phyloP scores from a whole-genome alignment of 192 early-diverging fungal genomes.

The Entomortierella parvispora region DNA sequence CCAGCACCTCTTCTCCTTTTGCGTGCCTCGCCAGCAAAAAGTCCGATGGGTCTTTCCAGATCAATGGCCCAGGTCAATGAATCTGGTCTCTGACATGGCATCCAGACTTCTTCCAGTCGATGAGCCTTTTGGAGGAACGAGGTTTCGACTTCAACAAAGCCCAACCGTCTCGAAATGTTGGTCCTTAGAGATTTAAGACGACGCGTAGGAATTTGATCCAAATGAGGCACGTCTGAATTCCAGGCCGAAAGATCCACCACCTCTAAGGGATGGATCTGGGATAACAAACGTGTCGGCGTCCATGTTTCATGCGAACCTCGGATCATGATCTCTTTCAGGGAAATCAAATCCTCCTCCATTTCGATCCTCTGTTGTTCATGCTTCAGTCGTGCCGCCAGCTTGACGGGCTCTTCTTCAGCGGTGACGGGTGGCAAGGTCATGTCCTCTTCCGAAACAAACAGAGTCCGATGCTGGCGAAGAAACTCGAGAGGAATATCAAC shows the following conservation, averaged over 20 bases:
- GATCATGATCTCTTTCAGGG: slow-evolving; percentile 22
- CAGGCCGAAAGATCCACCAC: slow-evolving; percentile 33
- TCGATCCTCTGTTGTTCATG: background rate
- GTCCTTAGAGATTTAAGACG: slow-evolving; percentile 11
- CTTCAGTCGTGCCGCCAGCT: too few relatives aligned
- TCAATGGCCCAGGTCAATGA: slow-evolving; percentile 38
- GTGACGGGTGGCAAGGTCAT: background rate
- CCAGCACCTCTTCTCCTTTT: background rate
- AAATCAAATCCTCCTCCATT: too few relatives aligned
- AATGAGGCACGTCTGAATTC: slow-evolving; percentile 17
- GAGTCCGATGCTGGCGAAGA: slow-evolving; percentile 21
- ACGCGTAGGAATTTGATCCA: slow-evolving; percentile 18
- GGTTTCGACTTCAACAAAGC: background rate
- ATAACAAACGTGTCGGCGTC: slow-evolving; percentile 9
- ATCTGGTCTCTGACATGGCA: background rate
- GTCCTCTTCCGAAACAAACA: slow-evolving; percentile 1
- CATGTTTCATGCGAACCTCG: slow-evolving; percentile 11
- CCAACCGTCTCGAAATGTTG: slow-evolving; percentile 22
- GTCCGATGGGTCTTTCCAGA: slow-evolving; percentile 3
- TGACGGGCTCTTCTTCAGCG: background rate
- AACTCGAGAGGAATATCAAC: slow-evolving; percentile 14
- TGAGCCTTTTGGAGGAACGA: slow-evolving; percentile 3
- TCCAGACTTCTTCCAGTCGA: slow-evolving; percentile 31
- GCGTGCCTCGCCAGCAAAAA: slow-evolving; percentile 6
- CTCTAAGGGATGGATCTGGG: slow-evolving; percentile 20